Conservation (phyloP, 2,329 filamentous ascomycete genomes). For the Fusarium dlaminii region DNA sequence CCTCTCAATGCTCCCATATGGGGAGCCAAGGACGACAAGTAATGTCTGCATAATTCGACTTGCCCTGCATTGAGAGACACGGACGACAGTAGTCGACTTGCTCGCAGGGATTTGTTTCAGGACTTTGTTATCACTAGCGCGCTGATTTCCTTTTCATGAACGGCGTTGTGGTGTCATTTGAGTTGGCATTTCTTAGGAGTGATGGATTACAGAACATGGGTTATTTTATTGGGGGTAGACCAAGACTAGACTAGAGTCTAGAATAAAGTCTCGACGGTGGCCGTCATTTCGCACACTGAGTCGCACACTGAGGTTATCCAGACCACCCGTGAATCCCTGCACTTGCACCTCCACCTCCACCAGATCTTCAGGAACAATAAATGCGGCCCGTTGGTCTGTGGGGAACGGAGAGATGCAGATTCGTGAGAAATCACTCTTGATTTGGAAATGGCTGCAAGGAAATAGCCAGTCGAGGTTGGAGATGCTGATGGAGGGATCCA, state of each 20-base stretch:
- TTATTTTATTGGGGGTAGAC: slow-evolving; percentile 8
- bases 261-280: slow-evolving; percentile 18
- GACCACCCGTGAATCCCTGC: background rate
- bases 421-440: slow-evolving; percentile 17
- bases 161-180: slow-evolving; percentile 43
- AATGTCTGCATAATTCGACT: background rate
- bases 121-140: slow-evolving; percentile 33
- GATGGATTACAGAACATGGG: slow-evolving; percentile 40
- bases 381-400: slow-evolving; percentile 25
- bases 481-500: slow-evolving; percentile 33
- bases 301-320: background rate
- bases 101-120: background rate
- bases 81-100: background rate
- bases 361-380: slow-evolving; percentile 35
- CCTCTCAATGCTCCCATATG: slow-evolving; percentile 68
- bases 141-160: slow-evolving; percentile 39
- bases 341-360: too few relatives aligned
- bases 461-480: slow-evolving; percentile 9
- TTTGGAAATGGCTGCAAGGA: slow-evolving; percentile 23
- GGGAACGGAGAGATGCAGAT: slow-evolving; percentile 28
- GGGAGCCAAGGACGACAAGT: slow-evolving; percentile 49
- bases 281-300: background rate
- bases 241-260: slow-evolving; percentile 23
- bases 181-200: slow-evolving; percentile 32
- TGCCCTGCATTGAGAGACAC: background rate